A percentile compares a stretch with the other conserved stretches of the same genome.
These are phyloP conservation scores for Pleurotus tuber-regium DNA, from an alignment of 768 basidiomycete genomes.

Conservation along the genomic window DNA sequence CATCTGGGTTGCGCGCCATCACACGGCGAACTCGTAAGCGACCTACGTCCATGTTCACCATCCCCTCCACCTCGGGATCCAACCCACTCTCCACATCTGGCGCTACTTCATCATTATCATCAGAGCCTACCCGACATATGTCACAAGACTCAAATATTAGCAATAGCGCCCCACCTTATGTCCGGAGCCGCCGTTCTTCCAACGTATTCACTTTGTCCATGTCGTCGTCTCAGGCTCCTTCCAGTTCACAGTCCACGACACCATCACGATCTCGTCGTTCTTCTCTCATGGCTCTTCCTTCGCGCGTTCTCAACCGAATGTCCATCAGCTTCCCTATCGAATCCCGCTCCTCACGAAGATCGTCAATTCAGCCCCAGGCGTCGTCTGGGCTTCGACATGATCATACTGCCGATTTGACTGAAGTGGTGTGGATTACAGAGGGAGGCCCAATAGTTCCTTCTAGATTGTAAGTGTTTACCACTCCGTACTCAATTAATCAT, in stretches of 20 bases:
- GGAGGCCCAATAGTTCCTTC: constrained; percentile 5
- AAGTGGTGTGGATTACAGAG: constrained; percentile 8
- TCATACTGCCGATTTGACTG: background rate
- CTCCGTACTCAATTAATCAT: background rate
- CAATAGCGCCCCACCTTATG: constrained; percentile 6
- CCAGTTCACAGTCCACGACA: background rate
- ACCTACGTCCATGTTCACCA: constrained; percentile 7
- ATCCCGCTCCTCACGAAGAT: background rate
- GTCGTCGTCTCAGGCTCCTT: background rate
- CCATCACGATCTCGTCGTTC: constrained; percentile 4
- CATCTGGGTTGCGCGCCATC: constrained; percentile 7
- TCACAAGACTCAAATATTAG: background rate
- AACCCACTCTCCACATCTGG: background rate
- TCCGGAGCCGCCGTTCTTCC: constrained; percentile 1
- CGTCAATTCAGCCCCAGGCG: background rate
- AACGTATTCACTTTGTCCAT: constrained; percentile 1
- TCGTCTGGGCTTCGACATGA: background rate
- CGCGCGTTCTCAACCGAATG: constrained; percentile 5
- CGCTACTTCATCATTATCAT: background rate
- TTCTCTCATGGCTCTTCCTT: constrained; percentile 2
- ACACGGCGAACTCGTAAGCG: background rate
- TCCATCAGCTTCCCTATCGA: background rate
- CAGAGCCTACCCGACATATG: background rate
- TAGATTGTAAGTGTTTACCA: constrained; percentile 10
- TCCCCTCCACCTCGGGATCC: background rate